These are phyloP conservation scores for Laetiporus sulphureus DNA, from an alignment of 1,284 basidiomycete species.

Conservation along the genomic window DNA sequence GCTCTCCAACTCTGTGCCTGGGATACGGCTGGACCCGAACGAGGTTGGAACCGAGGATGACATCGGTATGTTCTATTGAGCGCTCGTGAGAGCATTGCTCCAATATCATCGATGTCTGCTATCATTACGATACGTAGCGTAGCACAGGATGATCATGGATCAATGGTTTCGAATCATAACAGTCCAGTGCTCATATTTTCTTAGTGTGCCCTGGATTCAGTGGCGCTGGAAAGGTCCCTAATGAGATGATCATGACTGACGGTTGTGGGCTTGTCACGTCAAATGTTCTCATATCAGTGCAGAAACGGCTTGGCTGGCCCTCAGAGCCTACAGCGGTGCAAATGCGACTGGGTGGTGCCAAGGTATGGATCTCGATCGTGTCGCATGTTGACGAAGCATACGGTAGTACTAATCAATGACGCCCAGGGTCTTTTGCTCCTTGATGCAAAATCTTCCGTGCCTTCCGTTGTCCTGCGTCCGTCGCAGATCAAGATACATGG, in stretches of 20 bases:
- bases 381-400: too few relatives aligned
- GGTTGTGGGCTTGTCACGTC: constrained; percentile 35
- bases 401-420: too few relatives aligned
- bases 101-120: too few relatives aligned
- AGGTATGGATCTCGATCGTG: too few relatives aligned
- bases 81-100: too few relatives aligned
- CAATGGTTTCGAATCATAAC: too few relatives aligned
- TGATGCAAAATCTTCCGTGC: constrained; percentile 8
- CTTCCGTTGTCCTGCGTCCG: constrained; percentile 30
- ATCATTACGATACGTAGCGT: too few relatives aligned
- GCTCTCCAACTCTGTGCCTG: constrained; percentile 34
- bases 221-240: constrained; percentile 21
- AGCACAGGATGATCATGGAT: too few relatives aligned
- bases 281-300: constrained; percentile 22
- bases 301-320: constrained; percentile 23
- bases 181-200: too few relatives aligned
- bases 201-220: constrained; percentile 14
- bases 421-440: constrained; percentile 17
- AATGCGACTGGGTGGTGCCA: constrained; percentile 32
- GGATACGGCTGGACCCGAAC: constrained; percentile 19
- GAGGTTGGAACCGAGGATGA: constrained; percentile 25
- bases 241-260: constrained; percentile 36
- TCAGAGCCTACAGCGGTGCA: constrained; percentile 34
- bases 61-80: constrained; percentile 28
- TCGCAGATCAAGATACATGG: constrained; percentile 36